Conservation (phyloP, 441 rosid species). For the Manihot esculenta region DNA sequence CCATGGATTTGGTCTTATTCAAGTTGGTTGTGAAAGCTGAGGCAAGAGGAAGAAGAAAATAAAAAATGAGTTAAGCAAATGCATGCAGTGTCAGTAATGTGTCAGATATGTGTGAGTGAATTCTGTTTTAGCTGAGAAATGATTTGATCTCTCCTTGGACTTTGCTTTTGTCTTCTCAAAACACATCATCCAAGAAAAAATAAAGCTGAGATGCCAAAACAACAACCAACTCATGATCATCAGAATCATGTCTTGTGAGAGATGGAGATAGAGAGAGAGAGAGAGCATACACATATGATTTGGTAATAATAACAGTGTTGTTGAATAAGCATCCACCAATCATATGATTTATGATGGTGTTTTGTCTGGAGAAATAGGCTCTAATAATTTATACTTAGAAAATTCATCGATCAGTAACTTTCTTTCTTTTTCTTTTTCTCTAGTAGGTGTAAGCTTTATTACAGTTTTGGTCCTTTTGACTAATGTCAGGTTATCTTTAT, state of each 20-base stretch:
- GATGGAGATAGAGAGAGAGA: no score
- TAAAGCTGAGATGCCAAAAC: constrained; percentile 30
- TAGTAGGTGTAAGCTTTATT: background rate
- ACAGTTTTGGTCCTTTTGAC: background rate
- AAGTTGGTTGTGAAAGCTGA: no score
- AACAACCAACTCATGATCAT: background rate
- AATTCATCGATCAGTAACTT: no score
- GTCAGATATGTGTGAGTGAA: no score
- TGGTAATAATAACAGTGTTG: constrained; percentile 33
- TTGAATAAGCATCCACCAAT: constrained; percentile 23
- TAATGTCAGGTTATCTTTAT: background rate
- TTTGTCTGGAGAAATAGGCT: no score
- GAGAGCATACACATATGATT: constrained; percentile 24
- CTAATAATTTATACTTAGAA: no score
- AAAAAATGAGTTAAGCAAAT: no score
- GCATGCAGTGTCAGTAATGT: no score
- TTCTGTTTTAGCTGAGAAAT: constrained; percentile 23
- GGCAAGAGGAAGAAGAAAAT: no score
- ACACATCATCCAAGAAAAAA: constrained; percentile 33
- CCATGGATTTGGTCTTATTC: no score
- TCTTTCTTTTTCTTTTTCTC: no score
- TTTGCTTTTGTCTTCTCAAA: constrained; percentile 40
- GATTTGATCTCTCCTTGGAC: constrained; percentile 23
- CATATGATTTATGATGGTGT: constrained; percentile 27
- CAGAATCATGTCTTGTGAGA: no score